Evolutionary conservation across 805 yeast species (phyloP), one percentile per base, ranked within the genome.

Genomic region (Barnettozyma wickerhamii): DNA sequence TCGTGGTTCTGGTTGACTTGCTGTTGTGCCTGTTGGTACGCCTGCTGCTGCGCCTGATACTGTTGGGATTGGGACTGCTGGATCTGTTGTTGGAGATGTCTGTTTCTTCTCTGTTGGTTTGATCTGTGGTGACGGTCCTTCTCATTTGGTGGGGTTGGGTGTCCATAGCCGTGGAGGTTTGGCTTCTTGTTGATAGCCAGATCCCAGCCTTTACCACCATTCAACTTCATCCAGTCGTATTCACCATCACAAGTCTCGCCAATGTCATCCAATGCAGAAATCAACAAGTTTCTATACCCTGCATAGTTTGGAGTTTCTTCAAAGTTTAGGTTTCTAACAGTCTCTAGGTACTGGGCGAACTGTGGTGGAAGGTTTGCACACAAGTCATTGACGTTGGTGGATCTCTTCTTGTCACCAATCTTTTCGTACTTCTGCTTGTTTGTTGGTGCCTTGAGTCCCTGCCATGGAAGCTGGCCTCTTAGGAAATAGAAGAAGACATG

Each of bases 361-460:
- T 82, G 87, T 45, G 68, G 65, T 14, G 95, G 93, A 37, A 84
- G 71, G 19, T 78, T 79, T 37, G 72, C 72, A 53, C 86, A 75
- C 43, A 69, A 55, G 36, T 79, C 81, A 34, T 68, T 69, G 7
- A 84, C 77, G 12, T 80, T 74, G 2, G 89, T 79, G 13, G 81
- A 71, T 56, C 82, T 81, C 60, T 85, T 85, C 54, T 83, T 83
- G 49, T 83, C 84, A 21, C 93, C 93, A 60, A 85, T 85, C 58
- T 84, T 84, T 60, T 85, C 93, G 58, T 84, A 84, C 60, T 84
- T 84, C 49, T 79, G 74, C 59, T 85, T 84, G 60, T 84, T 84
- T n/a, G 87, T 84, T 44, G 88, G 88, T 2, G 91, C 93, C 62
- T 84, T 84, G 45, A 84, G 66, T n/a, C 95, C 95, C 64, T 84